Base-by-base conservation (phyloP, 2,329 filamentous ascomycete species). In the Cytospora piceae region DNA sequence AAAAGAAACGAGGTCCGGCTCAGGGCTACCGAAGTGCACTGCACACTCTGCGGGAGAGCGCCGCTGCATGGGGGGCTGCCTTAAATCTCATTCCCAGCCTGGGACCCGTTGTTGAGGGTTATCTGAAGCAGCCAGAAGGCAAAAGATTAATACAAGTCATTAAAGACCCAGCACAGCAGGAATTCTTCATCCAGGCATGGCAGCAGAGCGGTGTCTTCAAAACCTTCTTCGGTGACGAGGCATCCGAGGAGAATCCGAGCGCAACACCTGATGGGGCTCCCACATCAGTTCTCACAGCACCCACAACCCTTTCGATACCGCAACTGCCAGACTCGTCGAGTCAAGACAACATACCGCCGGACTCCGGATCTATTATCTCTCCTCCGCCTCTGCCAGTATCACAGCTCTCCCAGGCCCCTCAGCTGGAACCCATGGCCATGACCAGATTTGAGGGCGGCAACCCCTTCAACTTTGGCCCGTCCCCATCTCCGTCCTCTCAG, bases 41-140 rank as follows among this genome's bases (percentile, higher is more conserved):
- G 65, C 76, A 78, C 72, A 76, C 75, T 4, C 76, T 77, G 72
- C 74, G 76, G 32, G 76, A 78, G 70, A 77, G 76, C 53, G 76
- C 76, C 32, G 76, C 76, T 5, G 76, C 76, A 12, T 78, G 76
- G 76, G 76, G 76, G 3, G 76, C 74, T 12, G 76, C 75, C 1
- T 70, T 77, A 17, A 74, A 70, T 51, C 71, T 77, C 67, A 77
- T 78, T 24, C 76, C 76, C 6, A 74, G 74, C 34, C 71, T 77
- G 17, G 75, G 74, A 20, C 73, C 75, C 42, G 72, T 77, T 7
- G 74, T 78, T 49, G 76, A 77, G 65, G 75, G 74, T 65, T 75
- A 77, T 57, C 69, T 78, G 24, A 69, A 70, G 9, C 73, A 73
- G 37, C 71, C 72, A 24, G 69, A 73, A 56, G 76, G 75, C 34